These are phyloP conservation scores for Fusarium pseudograminearum DNA, from an alignment of 2,329 filamentous ascomycete species.

Conservation along the genomic window DNA sequence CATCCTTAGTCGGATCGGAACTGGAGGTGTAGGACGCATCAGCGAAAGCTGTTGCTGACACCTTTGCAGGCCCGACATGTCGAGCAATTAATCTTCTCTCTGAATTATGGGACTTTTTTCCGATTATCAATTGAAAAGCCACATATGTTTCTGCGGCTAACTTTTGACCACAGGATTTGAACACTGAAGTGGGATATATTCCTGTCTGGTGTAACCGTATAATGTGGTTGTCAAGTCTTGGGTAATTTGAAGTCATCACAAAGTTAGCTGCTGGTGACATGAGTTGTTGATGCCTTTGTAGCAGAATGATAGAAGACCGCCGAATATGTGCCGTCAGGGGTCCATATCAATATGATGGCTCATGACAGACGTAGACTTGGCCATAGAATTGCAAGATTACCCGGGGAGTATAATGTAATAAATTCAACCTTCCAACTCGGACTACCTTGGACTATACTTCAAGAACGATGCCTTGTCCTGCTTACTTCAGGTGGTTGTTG, in stretches of 20 bases:
- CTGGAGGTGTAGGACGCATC: constrained; percentile 51
- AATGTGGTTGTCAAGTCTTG: background rate
- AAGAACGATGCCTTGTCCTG: background rate
- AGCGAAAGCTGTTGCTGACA: constrained; percentile 49
- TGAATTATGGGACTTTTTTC: constrained; percentile 51
- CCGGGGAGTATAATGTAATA: background rate
- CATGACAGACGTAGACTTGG: background rate
- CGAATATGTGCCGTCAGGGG: background rate
- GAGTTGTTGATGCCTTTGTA: background rate
- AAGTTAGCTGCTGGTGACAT: background rate
- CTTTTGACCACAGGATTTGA: constrained; percentile 19
- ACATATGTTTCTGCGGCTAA: constrained; percentile 28
- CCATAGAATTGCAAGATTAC: background rate
- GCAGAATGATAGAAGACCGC: background rate
- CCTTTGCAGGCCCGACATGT: constrained; percentile 55
- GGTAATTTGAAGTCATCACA: background rate
- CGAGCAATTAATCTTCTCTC: constrained; percentile 69
- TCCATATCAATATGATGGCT: background rate
- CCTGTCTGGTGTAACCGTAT: background rate
- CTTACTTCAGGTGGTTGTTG: background rate
- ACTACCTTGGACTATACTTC: background rate
- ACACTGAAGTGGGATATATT: background rate
- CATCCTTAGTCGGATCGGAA: constrained; percentile 90
- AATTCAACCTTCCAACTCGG: background rate
- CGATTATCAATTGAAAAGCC: background rate